Evolutionary conservation across 225 moss, liverwort and hornwort genomes (phyloP).

Genomic region (Antitrichia curtipendula): DNA sequence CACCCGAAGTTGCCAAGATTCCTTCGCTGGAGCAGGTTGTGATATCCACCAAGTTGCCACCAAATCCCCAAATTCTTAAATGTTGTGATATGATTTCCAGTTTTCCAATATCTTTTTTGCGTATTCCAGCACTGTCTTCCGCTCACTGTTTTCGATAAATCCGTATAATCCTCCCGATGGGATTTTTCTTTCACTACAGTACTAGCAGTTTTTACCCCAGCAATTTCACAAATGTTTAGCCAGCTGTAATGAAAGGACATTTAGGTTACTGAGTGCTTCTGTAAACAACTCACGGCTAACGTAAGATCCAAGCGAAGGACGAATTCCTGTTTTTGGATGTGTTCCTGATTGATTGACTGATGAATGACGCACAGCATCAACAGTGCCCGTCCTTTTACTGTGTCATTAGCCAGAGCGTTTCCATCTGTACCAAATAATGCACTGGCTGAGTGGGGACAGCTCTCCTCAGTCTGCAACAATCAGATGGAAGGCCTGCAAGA

Average conservation of each 20-base stretch:
- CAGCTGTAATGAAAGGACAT: neutral
- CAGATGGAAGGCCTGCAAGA: neutral
- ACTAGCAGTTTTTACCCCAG: too few relatives aligned
- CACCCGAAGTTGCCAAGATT: neutral
- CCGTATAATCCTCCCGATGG: neutral
- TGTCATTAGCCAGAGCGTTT: neutral
- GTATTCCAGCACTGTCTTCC: neutral
- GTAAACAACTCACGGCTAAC: too few relatives aligned
- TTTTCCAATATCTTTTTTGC: neutral
- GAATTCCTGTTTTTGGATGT: neutral
- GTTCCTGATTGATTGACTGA: neutral
- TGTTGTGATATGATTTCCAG: neutral
- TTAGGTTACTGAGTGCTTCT: too few relatives aligned
- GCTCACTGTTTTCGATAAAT: neutral
- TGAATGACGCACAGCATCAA: neutral
- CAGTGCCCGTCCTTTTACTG: neutral
- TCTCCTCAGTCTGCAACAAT: neutral
- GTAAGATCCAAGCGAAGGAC: too few relatives aligned
- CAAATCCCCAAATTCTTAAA: neutral
- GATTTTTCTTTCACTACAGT: too few relatives aligned
- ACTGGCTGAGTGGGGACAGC: neutral
- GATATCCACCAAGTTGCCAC: too few relatives aligned
- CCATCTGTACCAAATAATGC: slow-evolving; percentile 6
- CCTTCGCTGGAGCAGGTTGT: neutral
- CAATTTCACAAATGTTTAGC: too few relatives aligned